Evolutionary conservation across 345 rosid genomes (phyloP).

Genomic region (Populus nigra): DNA sequence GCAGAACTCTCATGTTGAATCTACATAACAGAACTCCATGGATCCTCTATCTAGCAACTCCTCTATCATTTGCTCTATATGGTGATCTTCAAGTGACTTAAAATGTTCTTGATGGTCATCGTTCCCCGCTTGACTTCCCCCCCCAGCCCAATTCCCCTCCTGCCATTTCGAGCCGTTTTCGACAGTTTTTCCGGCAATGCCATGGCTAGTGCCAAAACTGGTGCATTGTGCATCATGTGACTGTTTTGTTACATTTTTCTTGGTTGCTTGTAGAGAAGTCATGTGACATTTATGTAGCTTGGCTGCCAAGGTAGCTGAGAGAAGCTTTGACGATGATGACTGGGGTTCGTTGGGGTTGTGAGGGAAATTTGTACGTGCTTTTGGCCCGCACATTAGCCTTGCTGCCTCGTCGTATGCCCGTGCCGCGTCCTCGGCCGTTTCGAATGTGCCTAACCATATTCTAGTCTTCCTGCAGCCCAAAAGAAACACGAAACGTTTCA

Average conservation of each 20-base stretch:
- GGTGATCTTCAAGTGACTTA: constrained; percentile 28
- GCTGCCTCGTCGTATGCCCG: constrained; percentile 36
- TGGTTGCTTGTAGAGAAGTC: constrained; percentile 27
- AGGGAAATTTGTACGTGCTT: constrained; percentile 29
- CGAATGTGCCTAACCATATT: constrained; percentile 38
- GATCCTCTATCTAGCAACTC: constrained; percentile 36
- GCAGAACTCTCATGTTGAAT: neutral
- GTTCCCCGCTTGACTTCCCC: constrained; percentile 1
- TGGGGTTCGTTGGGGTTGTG: constrained; percentile 25
- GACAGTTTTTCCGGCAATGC: neutral
- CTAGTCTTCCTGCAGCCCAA: constrained; percentile 29
- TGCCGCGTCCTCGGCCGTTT: constrained; percentile 34
- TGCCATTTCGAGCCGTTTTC: neutral
- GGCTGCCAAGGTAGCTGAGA: constrained; percentile 30
- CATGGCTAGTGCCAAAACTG: neutral
- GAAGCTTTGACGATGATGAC: constrained; percentile 31
- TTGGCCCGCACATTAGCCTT: constrained; percentile 34
- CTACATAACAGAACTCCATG: constrained; percentile 27
- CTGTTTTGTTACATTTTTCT: constrained; percentile 8
- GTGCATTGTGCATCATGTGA: neutral
- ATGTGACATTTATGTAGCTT: constrained; percentile 30
- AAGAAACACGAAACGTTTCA: neutral
- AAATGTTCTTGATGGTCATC: neutral
- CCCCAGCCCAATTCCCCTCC: constrained; percentile 12
- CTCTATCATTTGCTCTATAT: constrained; percentile 34